phyloP scores from a whole-genome alignment of 345 rosid genomes.

The Pugionium cornutum region DNA sequence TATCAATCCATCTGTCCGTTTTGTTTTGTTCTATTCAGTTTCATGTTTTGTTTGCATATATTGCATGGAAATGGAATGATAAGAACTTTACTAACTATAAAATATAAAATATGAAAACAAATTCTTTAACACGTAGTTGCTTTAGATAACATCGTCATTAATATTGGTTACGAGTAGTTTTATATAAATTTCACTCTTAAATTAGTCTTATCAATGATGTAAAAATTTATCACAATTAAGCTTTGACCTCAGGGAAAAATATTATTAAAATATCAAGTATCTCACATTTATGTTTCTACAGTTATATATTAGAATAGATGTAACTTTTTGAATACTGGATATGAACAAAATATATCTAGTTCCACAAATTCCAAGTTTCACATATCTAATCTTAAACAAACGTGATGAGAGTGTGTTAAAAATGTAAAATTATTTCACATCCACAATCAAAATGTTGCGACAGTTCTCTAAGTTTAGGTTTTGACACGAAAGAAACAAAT shows the following conservation, averaged over 20 bases:
- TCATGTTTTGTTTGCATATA: conserved; percentile 10
- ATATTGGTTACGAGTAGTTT: neutral
- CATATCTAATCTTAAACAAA: too few species aligned
- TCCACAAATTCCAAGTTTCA: too few species aligned
- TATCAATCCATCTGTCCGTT: conserved; percentile 5
- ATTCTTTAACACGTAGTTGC: neutral
- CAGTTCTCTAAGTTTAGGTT: too few species aligned
- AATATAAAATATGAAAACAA: neutral
- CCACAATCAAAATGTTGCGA: too few species aligned
- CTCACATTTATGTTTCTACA: too few species aligned
- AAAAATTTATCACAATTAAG: neutral
- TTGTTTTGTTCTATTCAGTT: neutral
- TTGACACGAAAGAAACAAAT: neutral
- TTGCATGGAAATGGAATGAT: neutral
- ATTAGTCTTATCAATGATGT: conserved; percentile 1
- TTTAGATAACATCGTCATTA: neutral
- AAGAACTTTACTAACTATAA: too few species aligned
- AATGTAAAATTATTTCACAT: too few species aligned
- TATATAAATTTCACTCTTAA: neutral
- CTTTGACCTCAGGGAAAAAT: neutral
- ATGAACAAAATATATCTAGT: too few species aligned
- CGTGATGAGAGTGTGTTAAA: too few species aligned
- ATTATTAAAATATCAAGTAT: too few species aligned
- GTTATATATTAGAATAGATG: too few species aligned
- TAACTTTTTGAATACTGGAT: too few species aligned